A percentile compares a stretch with the other conserved stretches of the same genome.
Conservation (phyloP, 805 yeast species). For the Wickerhamiella musiphila region DNA sequence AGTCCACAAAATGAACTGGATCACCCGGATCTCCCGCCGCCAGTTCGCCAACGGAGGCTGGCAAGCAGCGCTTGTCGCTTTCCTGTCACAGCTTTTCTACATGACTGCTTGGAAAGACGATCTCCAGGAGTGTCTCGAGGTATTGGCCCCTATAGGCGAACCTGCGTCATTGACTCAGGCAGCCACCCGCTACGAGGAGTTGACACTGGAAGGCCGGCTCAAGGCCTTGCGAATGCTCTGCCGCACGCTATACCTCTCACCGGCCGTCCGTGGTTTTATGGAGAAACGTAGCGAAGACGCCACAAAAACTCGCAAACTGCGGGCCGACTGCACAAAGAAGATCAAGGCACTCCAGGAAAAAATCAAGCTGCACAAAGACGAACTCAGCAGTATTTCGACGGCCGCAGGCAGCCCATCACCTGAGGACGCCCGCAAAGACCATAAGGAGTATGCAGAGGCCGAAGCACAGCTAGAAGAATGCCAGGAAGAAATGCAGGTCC, state of each 20-base stretch:
- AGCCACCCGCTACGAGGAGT: conserved; percentile 34
- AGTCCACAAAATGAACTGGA: conserved; percentile 33
- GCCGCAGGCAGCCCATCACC: conserved; percentile 4
- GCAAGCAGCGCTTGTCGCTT: conserved; percentile 62
- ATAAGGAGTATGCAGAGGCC: conserved; percentile 6
- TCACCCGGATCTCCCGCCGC: conserved; percentile 55
- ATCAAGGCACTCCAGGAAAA: conserved; percentile 35
- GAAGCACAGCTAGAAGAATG: conserved; percentile 10
- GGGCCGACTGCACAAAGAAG: conserved; percentile 49
- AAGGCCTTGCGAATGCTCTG: conserved; percentile 43
- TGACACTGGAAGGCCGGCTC: conserved; percentile 39
- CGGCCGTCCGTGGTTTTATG: conserved; percentile 40
- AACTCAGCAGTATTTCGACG: conserved; percentile 19
- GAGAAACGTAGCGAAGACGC: conserved; percentile 54
- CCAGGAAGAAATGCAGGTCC: conserved; percentile 6
- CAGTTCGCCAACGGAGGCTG: conserved; percentile 72
- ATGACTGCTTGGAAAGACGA: conserved; percentile 35
- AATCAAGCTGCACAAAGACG: conserved; percentile 31
- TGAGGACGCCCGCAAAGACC: neutral
- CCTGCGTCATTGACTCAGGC: conserved; percentile 34
- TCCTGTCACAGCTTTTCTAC: conserved; percentile 42
- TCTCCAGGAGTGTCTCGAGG: conserved; percentile 33
- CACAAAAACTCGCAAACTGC: conserved; percentile 42
- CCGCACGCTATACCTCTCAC: conserved; percentile 41
- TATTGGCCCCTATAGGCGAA: conserved; percentile 35